These are phyloP conservation scores for Pontederia crassipes DNA, from an alignment of 176 grass and related monocot species.

Conservation along the genomic window DNA sequence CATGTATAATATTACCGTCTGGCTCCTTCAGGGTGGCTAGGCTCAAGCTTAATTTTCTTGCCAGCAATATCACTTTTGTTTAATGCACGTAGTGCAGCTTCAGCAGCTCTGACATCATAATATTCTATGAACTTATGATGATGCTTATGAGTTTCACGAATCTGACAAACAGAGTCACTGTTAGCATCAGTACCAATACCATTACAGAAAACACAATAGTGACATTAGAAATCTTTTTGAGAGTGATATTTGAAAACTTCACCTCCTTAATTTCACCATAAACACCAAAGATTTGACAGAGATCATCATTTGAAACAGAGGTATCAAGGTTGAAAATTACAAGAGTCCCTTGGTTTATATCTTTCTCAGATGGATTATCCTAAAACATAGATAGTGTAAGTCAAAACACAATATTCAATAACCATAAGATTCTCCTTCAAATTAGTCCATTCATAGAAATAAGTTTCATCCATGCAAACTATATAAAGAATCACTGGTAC, in stretches of 20 bases:
- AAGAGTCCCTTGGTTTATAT: constrained; percentile 29
- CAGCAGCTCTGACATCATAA: constrained; percentile 60
- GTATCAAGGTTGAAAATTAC: constrained; percentile 39
- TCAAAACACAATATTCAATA: constrained; percentile 10
- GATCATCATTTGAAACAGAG: constrained; percentile 43
- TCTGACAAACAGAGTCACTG: constrained; percentile 24
- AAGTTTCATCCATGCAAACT: neutral
- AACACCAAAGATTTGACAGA: constrained; percentile 37
- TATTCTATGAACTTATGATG: constrained; percentile 46
- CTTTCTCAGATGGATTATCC: constrained; percentile 32
- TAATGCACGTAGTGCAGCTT: constrained; percentile 35
- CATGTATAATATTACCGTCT: constrained; percentile 26
- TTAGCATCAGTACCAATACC: neutral
- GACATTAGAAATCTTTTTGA: neutral
- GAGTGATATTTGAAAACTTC: constrained; percentile 5
- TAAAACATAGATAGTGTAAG: constrained; percentile 18
- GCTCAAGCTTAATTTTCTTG: constrained; percentile 47
- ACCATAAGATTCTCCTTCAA: neutral
- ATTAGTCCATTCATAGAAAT: neutral
- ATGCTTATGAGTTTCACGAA: constrained; percentile 29
- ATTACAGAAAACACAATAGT: neutral
- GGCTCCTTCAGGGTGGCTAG: constrained; percentile 30
- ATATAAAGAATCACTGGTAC: neutral
- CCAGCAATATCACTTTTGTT: constrained; percentile 38
- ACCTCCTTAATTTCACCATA: constrained; percentile 74